Evolutionary conservation across 441 rosid genomes (phyloP).

Genomic region (Geranium incanum): DNA sequence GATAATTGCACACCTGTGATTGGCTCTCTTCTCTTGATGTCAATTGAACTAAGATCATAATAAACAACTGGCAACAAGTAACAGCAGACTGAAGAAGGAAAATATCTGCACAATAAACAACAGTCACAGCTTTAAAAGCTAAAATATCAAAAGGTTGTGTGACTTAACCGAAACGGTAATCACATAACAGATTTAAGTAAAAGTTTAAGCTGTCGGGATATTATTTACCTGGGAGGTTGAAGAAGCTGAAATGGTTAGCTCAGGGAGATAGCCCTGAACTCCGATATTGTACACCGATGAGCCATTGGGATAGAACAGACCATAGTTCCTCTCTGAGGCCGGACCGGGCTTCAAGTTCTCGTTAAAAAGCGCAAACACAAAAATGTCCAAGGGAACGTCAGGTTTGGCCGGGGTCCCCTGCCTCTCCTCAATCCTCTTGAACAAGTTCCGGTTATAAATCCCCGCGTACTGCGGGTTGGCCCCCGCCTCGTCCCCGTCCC

Average conservation of each 20-base stretch:
- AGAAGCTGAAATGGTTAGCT: slow-evolving; percentile 32
- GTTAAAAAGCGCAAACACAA: slow-evolving; percentile 71
- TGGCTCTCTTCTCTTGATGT: background rate
- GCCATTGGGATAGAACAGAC: slow-evolving; percentile 64
- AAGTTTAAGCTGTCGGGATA: background rate
- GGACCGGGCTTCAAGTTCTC: slow-evolving; percentile 80
- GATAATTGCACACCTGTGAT: background rate
- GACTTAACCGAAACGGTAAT: background rate
- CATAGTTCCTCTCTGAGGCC: slow-evolving; percentile 74
- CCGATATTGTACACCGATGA: slow-evolving; percentile 69
- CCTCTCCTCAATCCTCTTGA: slow-evolving; percentile 38
- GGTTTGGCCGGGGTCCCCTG: slow-evolving; percentile 34
- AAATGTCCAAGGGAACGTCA: slow-evolving; percentile 26
- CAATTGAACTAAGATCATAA: slow-evolving; percentile 11
- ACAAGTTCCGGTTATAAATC: slow-evolving; percentile 54
- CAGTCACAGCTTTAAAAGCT: too few species aligned
- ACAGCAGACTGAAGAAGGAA: slow-evolving; percentile 29
- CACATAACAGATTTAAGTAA: too few species aligned
- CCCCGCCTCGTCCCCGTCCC: slow-evolving; percentile 59
- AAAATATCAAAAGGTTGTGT: background rate
- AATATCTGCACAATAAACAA: slow-evolving; percentile 35
- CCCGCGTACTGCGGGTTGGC: slow-evolving; percentile 59
- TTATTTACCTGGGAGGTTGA: slow-evolving; percentile 27
- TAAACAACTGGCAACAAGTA: slow-evolving; percentile 20
- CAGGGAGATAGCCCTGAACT: slow-evolving; percentile 61